phyloP scores from a whole-genome alignment of 805 yeast species.

The Cyberlindnera petersonii region DNA sequence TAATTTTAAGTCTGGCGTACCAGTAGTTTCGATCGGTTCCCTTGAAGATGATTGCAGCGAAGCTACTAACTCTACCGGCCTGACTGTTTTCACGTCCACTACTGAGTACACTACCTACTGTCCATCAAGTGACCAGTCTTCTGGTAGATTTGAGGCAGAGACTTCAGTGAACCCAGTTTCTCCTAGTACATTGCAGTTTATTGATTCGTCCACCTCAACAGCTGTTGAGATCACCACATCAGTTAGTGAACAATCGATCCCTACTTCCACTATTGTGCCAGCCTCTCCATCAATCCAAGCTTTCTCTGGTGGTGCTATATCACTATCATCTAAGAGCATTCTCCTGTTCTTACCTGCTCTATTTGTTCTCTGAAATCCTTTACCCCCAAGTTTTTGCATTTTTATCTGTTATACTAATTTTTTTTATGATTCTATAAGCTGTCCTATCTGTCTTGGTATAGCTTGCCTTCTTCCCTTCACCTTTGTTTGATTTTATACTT shows the following conservation, averaged over 20 bases:
- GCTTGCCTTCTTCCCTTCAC: too few species aligned
- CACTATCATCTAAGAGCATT: neutral
- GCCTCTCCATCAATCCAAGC: slow-evolving; percentile 6
- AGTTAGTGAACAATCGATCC: neutral
- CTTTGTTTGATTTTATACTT: too few species aligned
- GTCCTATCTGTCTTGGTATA: too few species aligned
- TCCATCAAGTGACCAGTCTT: slow-evolving; percentile 3
- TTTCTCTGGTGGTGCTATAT: slow-evolving; percentile 6
- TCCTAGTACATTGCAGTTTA: slow-evolving; percentile 2
- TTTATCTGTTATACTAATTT: neutral
- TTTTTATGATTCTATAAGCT: neutral
- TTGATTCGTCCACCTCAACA: neutral
- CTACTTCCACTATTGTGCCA: neutral
- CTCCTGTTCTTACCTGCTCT: slow-evolving; percentile 7
- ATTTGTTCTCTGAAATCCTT: slow-evolving; percentile 4
- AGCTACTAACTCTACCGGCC: slow-evolving; percentile 4
- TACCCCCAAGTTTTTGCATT: neutral
- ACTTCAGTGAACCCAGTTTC: slow-evolving; percentile 2
- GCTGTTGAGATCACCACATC: neutral
- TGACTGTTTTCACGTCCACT: slow-evolving; percentile 7
- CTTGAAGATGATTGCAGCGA: slow-evolving; percentile 5
- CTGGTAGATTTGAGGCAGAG: neutral
- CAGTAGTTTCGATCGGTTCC: slow-evolving; percentile 10
- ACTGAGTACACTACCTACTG: slow-evolving; percentile 14
- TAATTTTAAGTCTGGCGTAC: slow-evolving; percentile 1